Conservation (phyloP, 306 rosid species). For the Mucuna pruriens region DNA sequence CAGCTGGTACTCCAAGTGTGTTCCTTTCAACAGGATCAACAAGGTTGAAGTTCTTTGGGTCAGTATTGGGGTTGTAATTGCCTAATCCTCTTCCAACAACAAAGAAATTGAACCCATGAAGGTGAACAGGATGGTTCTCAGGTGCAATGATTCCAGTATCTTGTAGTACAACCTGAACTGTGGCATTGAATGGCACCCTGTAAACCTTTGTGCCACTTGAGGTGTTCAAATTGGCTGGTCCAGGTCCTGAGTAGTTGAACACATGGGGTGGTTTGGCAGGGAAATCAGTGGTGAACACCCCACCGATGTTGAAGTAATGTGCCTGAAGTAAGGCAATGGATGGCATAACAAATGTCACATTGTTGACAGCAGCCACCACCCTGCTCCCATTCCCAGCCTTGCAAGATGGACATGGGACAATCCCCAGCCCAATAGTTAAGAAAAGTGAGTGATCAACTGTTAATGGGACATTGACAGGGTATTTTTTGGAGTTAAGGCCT, state of each 20-base stretch:
- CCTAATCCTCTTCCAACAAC: constrained; percentile 77
- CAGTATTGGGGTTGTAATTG: constrained; percentile 60
- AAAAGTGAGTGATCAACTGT: constrained; percentile 62
- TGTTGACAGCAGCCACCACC: constrained; percentile 69
- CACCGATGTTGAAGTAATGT: constrained; percentile 65
- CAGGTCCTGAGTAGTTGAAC: constrained; percentile 65
- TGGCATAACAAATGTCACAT: constrained; percentile 87
- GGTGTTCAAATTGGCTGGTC: constrained; percentile 60
- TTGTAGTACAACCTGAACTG: constrained; percentile 80
- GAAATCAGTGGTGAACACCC: constrained; percentile 81
- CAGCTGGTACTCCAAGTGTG: constrained; percentile 79
- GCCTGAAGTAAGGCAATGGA: constrained; percentile 80
- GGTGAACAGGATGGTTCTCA: constrained; percentile 86
- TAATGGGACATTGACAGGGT: constrained; percentile 72
- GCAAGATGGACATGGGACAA: constrained; percentile 75
- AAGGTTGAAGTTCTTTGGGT: constrained; percentile 65
- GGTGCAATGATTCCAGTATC: constrained; percentile 76
- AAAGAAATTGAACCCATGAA: constrained; percentile 89
- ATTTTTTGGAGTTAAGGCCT: constrained; percentile 74
- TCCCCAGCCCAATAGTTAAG: constrained; percentile 71
- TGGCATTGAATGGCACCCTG: constrained; percentile 58
- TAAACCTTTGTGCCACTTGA: constrained; percentile 66
- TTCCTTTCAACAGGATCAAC: constrained; percentile 89
- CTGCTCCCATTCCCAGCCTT: constrained; percentile 81
- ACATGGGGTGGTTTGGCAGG: constrained; percentile 67